Conservation (phyloP, 139 green algal species). For the Chlamydomonas sp. region DNA sequence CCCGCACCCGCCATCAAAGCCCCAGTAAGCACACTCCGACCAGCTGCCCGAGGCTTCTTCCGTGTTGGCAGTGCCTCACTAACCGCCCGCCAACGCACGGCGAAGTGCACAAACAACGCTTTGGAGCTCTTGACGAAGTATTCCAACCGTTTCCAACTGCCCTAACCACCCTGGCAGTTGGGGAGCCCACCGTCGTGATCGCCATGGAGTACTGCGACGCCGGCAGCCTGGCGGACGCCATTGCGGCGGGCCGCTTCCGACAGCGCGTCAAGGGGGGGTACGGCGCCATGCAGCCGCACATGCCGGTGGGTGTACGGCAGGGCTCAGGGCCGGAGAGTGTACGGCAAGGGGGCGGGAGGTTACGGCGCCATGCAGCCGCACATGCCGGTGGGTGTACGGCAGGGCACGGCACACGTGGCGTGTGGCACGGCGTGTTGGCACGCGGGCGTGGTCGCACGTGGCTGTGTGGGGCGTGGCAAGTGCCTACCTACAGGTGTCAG, state of each 20-base stretch:
- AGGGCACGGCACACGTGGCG: background rate
- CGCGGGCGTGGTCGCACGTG: too few relatives aligned
- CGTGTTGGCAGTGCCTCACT: too few relatives aligned
- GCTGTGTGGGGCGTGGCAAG: too few relatives aligned
- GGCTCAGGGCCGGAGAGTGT: background rate
- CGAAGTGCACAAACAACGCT: too few relatives aligned
- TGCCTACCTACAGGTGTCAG: background rate
- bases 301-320: slow-evolving; percentile 10
- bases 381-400: background rate
- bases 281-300: slow-evolving; percentile 5
- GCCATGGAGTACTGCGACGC: slow-evolving; percentile 51
- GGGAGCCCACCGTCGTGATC: slow-evolving; percentile 35
- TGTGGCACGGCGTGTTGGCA: too few relatives aligned
- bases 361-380: background rate
- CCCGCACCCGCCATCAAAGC: too few relatives aligned
- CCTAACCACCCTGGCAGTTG: background rate
- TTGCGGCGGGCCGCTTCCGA: slow-evolving; percentile 30
- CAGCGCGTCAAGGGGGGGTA: slow-evolving; percentile 4
- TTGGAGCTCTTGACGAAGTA: too few relatives aligned
- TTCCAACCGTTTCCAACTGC: background rate
- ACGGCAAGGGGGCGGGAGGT: too few relatives aligned
- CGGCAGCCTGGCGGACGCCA: slow-evolving; percentile 45
- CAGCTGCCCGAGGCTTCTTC: too few relatives aligned
- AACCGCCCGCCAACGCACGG: too few relatives aligned
- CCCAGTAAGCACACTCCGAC: too few relatives aligned